These are phyloP conservation scores for Leccinum fallax DNA, from an alignment of 1,284 basidiomycete genomes.

Conservation along the genomic window DNA sequence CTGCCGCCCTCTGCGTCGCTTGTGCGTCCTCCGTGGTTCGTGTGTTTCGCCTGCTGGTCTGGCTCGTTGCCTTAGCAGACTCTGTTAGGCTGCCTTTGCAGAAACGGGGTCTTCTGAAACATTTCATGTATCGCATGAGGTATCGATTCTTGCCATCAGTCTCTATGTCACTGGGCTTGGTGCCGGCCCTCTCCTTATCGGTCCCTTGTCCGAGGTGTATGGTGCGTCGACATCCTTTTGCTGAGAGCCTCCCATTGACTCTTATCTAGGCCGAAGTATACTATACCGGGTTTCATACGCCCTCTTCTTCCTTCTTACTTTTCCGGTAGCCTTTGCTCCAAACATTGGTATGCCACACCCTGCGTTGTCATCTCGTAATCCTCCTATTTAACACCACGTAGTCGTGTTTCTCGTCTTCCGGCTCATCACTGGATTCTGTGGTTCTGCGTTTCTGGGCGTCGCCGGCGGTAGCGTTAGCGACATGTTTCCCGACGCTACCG, in stretches of 20 bases:
- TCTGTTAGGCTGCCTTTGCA: slow-evolving; percentile 62
- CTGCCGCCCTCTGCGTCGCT: slow-evolving; percentile 63
- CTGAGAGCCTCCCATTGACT: slow-evolving; percentile 34
- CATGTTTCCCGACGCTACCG: slow-evolving; percentile 62
- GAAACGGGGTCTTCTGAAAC: slow-evolving; percentile 61
- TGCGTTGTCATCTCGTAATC: background rate
- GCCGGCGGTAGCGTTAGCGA: slow-evolving; percentile 82
- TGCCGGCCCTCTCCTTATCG: slow-evolving; percentile 47
- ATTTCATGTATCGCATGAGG: slow-evolving; percentile 62
- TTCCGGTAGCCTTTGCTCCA: slow-evolving; percentile 70
- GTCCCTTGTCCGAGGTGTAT: slow-evolving; percentile 51
- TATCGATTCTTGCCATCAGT: slow-evolving; percentile 71
- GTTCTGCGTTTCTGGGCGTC: slow-evolving; percentile 78
- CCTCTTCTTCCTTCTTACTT: slow-evolving; percentile 55
- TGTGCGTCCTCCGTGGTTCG: slow-evolving; percentile 72
- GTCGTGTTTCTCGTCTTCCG: slow-evolving; percentile 51
- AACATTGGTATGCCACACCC: slow-evolving; percentile 46
- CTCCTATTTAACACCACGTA: slow-evolving; percentile 18
- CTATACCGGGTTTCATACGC: slow-evolving; percentile 56
- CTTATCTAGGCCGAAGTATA: slow-evolving; percentile 52
- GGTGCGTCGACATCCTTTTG: slow-evolving; percentile 33
- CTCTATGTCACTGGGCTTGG: slow-evolving; percentile 69
- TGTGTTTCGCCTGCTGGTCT: slow-evolving; percentile 9
- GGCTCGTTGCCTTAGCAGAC: background rate
- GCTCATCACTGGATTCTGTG: slow-evolving; percentile 59